Base-by-base conservation (phyloP, 2,329 filamentous ascomycete species). In the Pseudodiploospora longispora region DNA sequence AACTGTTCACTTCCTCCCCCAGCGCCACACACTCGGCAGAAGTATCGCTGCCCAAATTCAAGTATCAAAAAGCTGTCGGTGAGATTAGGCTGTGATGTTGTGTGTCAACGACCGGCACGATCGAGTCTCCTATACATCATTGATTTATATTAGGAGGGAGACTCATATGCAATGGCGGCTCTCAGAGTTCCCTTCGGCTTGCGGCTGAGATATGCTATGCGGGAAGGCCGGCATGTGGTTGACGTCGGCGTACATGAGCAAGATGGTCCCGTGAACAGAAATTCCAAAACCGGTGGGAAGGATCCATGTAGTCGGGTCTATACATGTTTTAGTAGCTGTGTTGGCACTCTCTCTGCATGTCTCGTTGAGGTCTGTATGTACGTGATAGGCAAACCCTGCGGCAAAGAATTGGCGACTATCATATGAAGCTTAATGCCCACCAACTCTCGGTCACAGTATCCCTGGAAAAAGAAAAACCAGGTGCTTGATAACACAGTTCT, bases 11-110 rank as follows among this genome's bases (percentile, higher is more conserved):
- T 29, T 8, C 38, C 7, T 6, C 27, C 27, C 19, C 27, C 3
- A 29, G 12, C 38, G 38, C 12, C 38, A 39, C 27, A 35, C 53
- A 33, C 53, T 51, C 19, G 3, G 19, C 19, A 19, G 19, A 41
- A 27, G 31, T 47, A 42, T 57, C 42, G 52, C 47, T 55, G 55
- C 56, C 58, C 53, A 55, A 59, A 38, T 30, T 28, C 32, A 45
- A 28, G 38, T 43, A 40, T 43, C 33, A 38, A 40, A 42, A 19
- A 34, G 6, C 47, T 38, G 32, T 44, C 51, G 42, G 47, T 48
- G 40, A 51, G 47, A 39, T 58, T 51, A 49, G 52, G 54, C 54
- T 40, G 46, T 47, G 46, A 55, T 52, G 46, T 44, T 44, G 50
- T 52, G 50, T 46, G 40, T 46, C 41, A 48, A 37, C 19, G 19